Base-by-base conservation (phyloP, 2,329 filamentous ascomycete genomes). In the Fonsecaea nubica region DNA sequence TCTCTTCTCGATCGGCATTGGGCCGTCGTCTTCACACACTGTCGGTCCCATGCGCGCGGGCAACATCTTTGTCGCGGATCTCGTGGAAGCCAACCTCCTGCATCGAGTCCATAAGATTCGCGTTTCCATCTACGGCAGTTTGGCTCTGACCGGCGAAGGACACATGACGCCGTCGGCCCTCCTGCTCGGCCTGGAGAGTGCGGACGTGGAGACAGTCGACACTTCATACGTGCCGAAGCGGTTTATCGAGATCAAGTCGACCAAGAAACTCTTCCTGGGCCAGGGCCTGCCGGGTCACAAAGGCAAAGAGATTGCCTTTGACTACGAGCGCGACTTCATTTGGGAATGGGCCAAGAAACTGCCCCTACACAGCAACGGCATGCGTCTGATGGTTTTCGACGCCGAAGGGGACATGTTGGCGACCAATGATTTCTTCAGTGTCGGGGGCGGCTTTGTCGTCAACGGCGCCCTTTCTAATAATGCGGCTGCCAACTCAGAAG, bases 1-100 rank as follows among this genome's bases (percentile, higher is more conserved):
- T 57, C 69, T 71, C 30, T 71, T 71, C 62, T 71, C 69, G n/a
- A 66, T 71, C 21, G 69, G 69, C 25, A 71, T 71, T 40, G 69
- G 67, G 15, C 67, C 69, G 1, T 71, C 67, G 13, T 71, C 69
- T n/a, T 71, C 69, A 6, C 67, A 71, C 55, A 69, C 69, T 8
- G 69, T 71, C 40, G 69, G 69, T 25, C 67, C 69, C 30, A 71
- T 71, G 69, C 69, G 69, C 30, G 69, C 69, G 30, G 69, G 69
- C 33, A 69, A 67, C 38, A 71, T 71, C 58, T 71, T 71, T 58
- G 69, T 71, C 18, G 58, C 67, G 30, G 67, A 71, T 57, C 64
- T 71, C 30, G 52, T 64, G 30, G 64, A 71, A 53, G 64, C 65
- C 54, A 62, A 62, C 60, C 59, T 71, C 10, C 64, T 71, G 25